Evolutionary conservation across 2,329 filamentous ascomycete species (phyloP), one percentile per base, ranked within the genome.

Genomic region (Fusarium musae): DNA sequence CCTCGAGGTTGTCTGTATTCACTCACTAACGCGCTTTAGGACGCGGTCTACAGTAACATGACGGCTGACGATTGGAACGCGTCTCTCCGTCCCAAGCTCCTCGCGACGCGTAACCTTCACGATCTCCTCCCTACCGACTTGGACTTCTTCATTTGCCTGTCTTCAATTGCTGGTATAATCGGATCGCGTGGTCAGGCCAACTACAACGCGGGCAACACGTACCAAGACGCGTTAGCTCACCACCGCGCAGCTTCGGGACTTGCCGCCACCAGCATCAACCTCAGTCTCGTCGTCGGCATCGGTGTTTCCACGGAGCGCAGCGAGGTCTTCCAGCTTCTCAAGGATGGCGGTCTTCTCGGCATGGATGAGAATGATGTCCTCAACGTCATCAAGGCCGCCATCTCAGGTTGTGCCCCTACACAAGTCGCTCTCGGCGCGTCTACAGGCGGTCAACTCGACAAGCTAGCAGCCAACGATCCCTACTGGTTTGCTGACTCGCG

Each of bases 281-380:
- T 54, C 23, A 54, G 52, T 4, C 52, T 54, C 7, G 52, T 54
- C 8, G 52, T 54, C 36, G 52, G 52, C 19, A 54, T 54, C 9
- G 36, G 52, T 23, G 26, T 54, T 28, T 54, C 52, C 16, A 54
- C 52, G 19, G 52, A 54, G 52, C 19, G 52, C 4, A 54, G 52
- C 4, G 52, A 54, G 4, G 52, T 54, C 10, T 54, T 54, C 36
- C 52, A 54, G 26, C 52, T 54, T 30, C 52, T 54, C 23, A 54
- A 54, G 11, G 52, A 54, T n/a, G 52, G 52, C 7, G 36, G 52
- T 42, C 26, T 54, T 5, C 26, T 54, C 2, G 52, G 52, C 16
- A 54, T 54, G 52, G 52, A 54, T n/a, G 52, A 54, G 36, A 42
- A 40, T 17, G 52, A 54, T 42, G 52, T 54, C 28, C 52, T 54